These are phyloP conservation scores for Venturia nashicola DNA, from an alignment of 2,329 filamentous ascomycete genomes.

Conservation along the genomic window DNA sequence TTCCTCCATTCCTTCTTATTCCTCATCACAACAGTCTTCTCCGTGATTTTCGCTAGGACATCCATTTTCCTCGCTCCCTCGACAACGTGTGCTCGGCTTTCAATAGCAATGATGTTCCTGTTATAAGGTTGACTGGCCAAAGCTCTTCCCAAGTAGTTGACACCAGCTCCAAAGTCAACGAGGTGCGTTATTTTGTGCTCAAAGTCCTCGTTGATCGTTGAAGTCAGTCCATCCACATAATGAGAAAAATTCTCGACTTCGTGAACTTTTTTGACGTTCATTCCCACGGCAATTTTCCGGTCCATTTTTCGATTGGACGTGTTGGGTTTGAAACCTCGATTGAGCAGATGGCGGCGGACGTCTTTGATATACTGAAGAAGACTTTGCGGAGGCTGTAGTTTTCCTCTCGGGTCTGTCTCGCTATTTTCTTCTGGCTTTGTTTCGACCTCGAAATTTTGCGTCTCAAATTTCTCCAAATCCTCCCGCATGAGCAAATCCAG, in stretches of 20 bases:
- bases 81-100: slow-evolving; percentile 78
- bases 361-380: slow-evolving; percentile 61
- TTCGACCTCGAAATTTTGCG: slow-evolving; percentile 11
- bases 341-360: slow-evolving; percentile 57
- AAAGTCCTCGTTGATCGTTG: neutral
- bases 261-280: slow-evolving; percentile 93
- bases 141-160: slow-evolving; percentile 87
- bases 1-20: slow-evolving; percentile 70
- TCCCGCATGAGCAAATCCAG: slow-evolving; percentile 73
- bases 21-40: slow-evolving; percentile 59
- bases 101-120: slow-evolving; percentile 77
- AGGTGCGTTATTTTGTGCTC: slow-evolving; percentile 59
- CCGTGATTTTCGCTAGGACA: slow-evolving; percentile 62
- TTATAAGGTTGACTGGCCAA: slow-evolving; percentile 79
- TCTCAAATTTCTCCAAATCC: slow-evolving; percentile 43
- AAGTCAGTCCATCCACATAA: slow-evolving; percentile 57
- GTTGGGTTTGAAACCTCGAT: slow-evolving; percentile 41
- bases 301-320: slow-evolving; percentile 11
- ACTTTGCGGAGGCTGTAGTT: slow-evolving; percentile 34
- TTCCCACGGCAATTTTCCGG: slow-evolving; percentile 57
- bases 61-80: slow-evolving; percentile 75
- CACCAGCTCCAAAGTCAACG: slow-evolving; percentile 90
- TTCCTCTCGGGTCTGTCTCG: neutral
- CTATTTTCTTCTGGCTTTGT: slow-evolving; percentile 5
- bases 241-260: slow-evolving; percentile 86